These are phyloP conservation scores for Sporobolomyces roseus DNA, from an alignment of 768 basidiomycete species.

Conservation along the genomic window DNA sequence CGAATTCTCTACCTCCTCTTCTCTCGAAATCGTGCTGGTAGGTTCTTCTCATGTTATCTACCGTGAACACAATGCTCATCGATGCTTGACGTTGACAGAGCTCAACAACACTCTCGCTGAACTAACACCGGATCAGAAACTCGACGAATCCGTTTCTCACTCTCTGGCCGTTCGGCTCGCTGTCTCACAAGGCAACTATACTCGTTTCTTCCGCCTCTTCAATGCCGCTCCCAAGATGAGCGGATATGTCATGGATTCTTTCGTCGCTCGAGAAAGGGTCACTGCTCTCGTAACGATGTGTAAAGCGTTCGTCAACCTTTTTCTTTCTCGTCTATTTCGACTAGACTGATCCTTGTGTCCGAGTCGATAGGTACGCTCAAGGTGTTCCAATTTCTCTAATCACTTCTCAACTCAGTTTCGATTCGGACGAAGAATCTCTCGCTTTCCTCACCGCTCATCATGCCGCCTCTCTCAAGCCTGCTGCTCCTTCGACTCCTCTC, in stretches of 20 bases:
- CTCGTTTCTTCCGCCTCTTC: slow-evolving; percentile 81
- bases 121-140: slow-evolving; percentile 88
- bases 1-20: slow-evolving; percentile 93
- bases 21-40: slow-evolving; percentile 88
- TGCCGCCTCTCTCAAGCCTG: slow-evolving; percentile 56
- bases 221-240: slow-evolving; percentile 86
- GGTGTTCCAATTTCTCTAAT: slow-evolving; percentile 69
- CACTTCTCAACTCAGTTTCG: slow-evolving; percentile 77
- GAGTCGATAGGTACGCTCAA: slow-evolving; percentile 64
- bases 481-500: slow-evolving; percentile 4
- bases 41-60: background rate
- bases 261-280: slow-evolving; percentile 83
- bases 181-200: slow-evolving; percentile 88
- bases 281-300: slow-evolving; percentile 82
- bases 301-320: slow-evolving; percentile 62
- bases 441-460: slow-evolving; percentile 69
- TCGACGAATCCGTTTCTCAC: slow-evolving; percentile 72
- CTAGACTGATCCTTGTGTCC: background rate
- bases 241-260: slow-evolving; percentile 98
- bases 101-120: slow-evolving; percentile 95
- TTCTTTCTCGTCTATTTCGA: background rate
- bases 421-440: slow-evolving; percentile 60
- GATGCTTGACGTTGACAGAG: slow-evolving; percentile 58
- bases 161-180: slow-evolving; percentile 85
- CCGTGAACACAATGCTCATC: background rate